Conservation (phyloP, 2,329 filamentous ascomycete genomes). For the Pseudocercospora macadamiae region DNA sequence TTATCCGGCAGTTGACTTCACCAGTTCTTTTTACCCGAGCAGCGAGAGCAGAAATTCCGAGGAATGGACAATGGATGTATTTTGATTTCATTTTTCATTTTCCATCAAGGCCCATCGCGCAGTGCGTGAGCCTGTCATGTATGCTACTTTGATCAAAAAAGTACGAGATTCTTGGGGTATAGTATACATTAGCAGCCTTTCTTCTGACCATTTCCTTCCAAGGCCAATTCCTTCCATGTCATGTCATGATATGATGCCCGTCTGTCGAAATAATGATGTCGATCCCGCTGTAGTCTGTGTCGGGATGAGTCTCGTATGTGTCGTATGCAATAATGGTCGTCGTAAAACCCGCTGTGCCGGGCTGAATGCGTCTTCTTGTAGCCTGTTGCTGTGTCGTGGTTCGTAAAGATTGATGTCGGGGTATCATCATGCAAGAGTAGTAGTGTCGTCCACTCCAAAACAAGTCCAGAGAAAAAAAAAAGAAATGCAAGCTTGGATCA, state of each 20-base stretch:
- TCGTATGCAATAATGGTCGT: not conserved
- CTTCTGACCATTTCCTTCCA: too few species aligned
- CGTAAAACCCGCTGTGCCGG: not conserved
- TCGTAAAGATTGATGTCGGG: too few species aligned
- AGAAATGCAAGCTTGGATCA: not conserved
- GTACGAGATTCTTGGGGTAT: not conserved
- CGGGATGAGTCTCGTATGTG: not conserved
- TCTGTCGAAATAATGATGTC: not conserved
- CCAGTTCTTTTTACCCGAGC: too few species aligned
- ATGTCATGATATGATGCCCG: not conserved
- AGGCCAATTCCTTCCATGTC: not conserved
- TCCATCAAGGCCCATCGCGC: too few species aligned
- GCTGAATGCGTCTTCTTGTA: not conserved
- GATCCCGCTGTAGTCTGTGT: not conserved
- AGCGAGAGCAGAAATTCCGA: too few species aligned
- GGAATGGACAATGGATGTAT: too few species aligned
- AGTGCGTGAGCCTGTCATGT: not conserved
- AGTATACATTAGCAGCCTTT: conserved; percentile 2
- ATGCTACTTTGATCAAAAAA: not conserved
- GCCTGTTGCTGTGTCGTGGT: not conserved
- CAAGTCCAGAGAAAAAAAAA: not conserved
- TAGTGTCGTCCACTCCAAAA: not conserved
- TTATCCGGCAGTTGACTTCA: too few species aligned
- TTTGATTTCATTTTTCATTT: too few species aligned
- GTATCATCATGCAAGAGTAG: not conserved